Conservation (phyloP, 495 filamentous ascomycete species). For the Tuber aestivum region DNA sequence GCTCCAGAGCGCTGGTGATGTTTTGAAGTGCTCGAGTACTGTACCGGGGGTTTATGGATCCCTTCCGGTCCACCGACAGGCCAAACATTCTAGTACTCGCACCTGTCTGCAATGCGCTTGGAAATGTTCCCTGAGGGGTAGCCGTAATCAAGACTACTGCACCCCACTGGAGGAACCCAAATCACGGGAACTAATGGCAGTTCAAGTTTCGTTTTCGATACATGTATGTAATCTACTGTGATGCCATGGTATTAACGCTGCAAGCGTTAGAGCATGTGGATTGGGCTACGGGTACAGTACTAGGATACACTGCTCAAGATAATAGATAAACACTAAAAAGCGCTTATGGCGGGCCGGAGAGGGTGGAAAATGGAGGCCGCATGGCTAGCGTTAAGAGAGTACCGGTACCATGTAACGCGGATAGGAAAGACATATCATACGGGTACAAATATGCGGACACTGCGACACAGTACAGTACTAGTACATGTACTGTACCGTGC, state of each 20-base stretch:
- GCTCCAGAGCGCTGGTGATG: background rate
- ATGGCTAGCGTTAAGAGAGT: background rate
- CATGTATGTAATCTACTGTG: too few relatives aligned
- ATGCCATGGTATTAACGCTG: background rate
- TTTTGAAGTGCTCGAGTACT: background rate
- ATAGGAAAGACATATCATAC: background rate
- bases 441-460: background rate
- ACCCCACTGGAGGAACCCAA: background rate
- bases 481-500: background rate
- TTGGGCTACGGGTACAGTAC: too few relatives aligned
- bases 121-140: background rate
- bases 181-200: background rate
- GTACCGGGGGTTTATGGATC: background rate
- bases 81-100: too few relatives aligned
- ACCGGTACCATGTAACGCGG: background rate
- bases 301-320: background rate
- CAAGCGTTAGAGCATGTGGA: background rate
- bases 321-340: background rate
- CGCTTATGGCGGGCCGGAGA: background rate
- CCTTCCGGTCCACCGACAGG: background rate
- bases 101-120: background rate
- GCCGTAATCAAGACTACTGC: background rate
- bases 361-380: background rate
- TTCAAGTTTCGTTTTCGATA: background rate
- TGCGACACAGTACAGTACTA: background rate